Conservation (phyloP, 768 basidiomycete genomes). For the Leccinellum albellum region DNA sequence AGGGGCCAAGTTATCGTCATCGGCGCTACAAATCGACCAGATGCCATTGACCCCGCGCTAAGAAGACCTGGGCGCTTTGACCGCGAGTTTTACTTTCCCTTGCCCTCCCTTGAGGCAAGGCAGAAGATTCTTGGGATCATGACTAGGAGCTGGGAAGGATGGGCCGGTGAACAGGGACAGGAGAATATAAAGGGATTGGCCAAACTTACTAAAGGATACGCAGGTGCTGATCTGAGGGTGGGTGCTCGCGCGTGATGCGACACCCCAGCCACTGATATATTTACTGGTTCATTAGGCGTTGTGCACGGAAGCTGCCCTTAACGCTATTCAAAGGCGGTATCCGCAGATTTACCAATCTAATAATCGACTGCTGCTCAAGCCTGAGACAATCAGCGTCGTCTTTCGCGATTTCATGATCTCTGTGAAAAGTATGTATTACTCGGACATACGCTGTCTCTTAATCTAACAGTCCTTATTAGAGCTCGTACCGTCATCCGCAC, state of each 20-base stretch:
- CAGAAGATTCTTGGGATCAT: slow-evolving; percentile 88
- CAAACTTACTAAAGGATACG: slow-evolving; percentile 93
- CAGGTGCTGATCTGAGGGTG: slow-evolving; percentile 93
- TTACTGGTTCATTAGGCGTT: slow-evolving; percentile 54
- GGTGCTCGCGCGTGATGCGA: slow-evolving; percentile 21
- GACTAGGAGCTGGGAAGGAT: slow-evolving; percentile 86
- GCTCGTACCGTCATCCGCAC: slow-evolving; percentile 89
- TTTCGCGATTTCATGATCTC: slow-evolving; percentile 97
- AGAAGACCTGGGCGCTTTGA: slow-evolving; percentile 94
- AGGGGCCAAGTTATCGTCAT: slow-evolving; percentile 96
- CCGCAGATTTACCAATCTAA: slow-evolving; percentile 95
- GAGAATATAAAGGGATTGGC: slow-evolving; percentile 65
- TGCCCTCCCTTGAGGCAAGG: slow-evolving; percentile 80
- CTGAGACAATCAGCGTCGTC: slow-evolving; percentile 79
- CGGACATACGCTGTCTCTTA: neutral
- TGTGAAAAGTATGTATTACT: slow-evolving; percentile 72
- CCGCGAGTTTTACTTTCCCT: slow-evolving; percentile 94
- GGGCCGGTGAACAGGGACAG: slow-evolving; percentile 52
- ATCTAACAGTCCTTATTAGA: slow-evolving; percentile 46
- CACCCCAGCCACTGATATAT: neutral
- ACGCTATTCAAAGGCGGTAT: slow-evolving; percentile 93
- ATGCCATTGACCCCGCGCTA: slow-evolving; percentile 95
- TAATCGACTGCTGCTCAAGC: slow-evolving; percentile 79
- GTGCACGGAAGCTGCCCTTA: slow-evolving; percentile 94
- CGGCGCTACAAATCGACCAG: slow-evolving; percentile 95